Percentiles rank a stretch among this genome's conserved stretches.
phyloP scores from a whole-genome alignment of 2,329 filamentous ascomycete species.

The Cordyceps cateniannulata region DNA sequence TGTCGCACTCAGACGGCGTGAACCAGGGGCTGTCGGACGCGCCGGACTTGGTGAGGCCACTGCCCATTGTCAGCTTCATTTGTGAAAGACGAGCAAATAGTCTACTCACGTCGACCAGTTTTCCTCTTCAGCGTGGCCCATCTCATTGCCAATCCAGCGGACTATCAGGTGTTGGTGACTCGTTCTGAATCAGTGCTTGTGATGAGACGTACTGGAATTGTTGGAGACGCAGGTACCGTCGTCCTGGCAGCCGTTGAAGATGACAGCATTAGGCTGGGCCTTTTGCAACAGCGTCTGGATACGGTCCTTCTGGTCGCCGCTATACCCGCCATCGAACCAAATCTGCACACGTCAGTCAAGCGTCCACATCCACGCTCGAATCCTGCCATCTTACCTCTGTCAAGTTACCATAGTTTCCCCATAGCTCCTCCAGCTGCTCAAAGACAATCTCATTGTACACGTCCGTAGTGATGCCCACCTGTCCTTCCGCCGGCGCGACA shows the following conservation, averaged over 20 bases:
- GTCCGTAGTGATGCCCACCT: conserved; percentile 19
- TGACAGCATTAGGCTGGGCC: conserved; percentile 18
- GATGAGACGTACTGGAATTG: conserved; percentile 7
- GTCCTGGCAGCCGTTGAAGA: conserved; percentile 20
- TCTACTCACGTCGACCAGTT: conserved; percentile 21
- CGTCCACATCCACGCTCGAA: neutral
- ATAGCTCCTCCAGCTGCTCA: conserved; percentile 20
- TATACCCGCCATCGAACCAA: conserved; percentile 24
- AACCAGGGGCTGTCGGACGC: conserved; percentile 19
- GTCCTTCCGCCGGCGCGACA: conserved; percentile 14
- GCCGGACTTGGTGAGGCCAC: conserved; percentile 16
- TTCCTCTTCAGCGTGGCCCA: conserved; percentile 18
- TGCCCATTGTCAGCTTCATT: neutral
- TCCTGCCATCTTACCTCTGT: conserved; percentile 17
- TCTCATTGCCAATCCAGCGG: conserved; percentile 21
- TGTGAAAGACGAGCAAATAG: neutral
- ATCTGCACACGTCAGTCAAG: conserved; percentile 14
- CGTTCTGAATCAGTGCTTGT: too few relatives aligned
- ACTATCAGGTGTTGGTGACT: neutral
- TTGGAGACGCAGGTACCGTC: conserved; percentile 19
- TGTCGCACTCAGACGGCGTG: conserved; percentile 20
- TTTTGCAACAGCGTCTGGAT: conserved; percentile 17
- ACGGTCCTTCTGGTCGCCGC: conserved; percentile 16
- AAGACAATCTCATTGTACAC: conserved; percentile 21
- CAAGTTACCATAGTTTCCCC: conserved; percentile 19